Evolutionary conservation across 176 grass and related monocot genomes (phyloP).

Genomic region (Zea luxurians): DNA sequence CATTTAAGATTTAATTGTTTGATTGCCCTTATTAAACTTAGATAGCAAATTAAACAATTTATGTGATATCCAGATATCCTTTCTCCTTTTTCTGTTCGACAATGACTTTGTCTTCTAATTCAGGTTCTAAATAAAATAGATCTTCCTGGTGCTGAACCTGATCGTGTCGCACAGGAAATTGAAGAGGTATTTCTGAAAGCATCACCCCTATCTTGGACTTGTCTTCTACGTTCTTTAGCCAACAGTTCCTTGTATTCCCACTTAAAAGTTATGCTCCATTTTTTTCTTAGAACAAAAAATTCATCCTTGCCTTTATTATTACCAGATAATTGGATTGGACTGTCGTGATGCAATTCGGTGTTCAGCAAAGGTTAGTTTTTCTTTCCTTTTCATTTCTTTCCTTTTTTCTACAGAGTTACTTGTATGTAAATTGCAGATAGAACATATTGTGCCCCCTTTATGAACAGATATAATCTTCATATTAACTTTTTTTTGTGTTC

Average conservation of each 20-base stretch:
- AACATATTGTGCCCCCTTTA: slow-evolving; percentile 3
- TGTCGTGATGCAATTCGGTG: slow-evolving; percentile 88
- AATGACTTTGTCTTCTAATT: slow-evolving; percentile 40
- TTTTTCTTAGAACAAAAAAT: slow-evolving; percentile 12
- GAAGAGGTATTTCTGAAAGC: slow-evolving; percentile 77
- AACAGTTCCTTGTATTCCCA: not conserved
- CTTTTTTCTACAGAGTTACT: not conserved
- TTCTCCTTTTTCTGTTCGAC: slow-evolving; percentile 37
- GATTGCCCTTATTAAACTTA: not conserved
- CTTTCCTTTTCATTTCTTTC: slow-evolving; percentile 9
- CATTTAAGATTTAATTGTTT: slow-evolving; percentile 6
- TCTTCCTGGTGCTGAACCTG: slow-evolving; percentile 96
- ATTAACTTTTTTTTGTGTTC: slow-evolving; percentile 27
- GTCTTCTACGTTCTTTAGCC: not conserved
- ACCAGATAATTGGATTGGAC: slow-evolving; percentile 91
- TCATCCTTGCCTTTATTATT: slow-evolving; percentile 1
- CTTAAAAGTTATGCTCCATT: slow-evolving; percentile 5
- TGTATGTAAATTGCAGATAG: not conserved
- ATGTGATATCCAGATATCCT: slow-evolving; percentile 6
- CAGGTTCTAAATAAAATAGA: slow-evolving; percentile 99
- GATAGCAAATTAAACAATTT: not conserved
- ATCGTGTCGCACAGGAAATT: slow-evolving; percentile 75
- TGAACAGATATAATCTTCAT: slow-evolving; percentile 28
- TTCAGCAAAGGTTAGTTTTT: slow-evolving; percentile 86
- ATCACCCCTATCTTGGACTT: not conserved